Base-by-base conservation (phyloP, 2,329 filamentous ascomycete genomes). In the Colletotrichum spaethianum region DNA sequence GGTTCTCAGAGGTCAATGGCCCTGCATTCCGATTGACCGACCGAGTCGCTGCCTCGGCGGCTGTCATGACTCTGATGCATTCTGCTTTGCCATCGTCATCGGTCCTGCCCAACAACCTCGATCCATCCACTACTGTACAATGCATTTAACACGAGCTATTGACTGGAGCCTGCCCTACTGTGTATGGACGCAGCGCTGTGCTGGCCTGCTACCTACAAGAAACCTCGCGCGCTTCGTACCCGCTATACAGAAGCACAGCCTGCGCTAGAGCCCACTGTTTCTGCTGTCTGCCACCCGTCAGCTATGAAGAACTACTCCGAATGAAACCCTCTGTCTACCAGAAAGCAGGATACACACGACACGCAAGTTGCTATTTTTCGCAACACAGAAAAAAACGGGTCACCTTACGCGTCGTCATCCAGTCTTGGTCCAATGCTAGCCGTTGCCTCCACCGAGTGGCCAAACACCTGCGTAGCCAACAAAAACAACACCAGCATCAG, bases 401-500 rank as follows among this genome's bases (percentile, higher is more conserved):
- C 70, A 38, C 44, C 57, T 72, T 70, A 72, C 70, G 70, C 70
- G 70, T 72, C 70, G 59, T 70, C 60, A 36, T 52, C 48, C 55
- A 20, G 31, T 40, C 26, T 38, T 36, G 55, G 53, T 56, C 63
- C 57, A 33, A 40, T 40, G 20, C 42, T 23, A 50, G 61, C 63
- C n/a, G 46, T 60, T 44, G 42, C 26, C 53, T 40, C 46, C 48
- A 31, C 38, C 38, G 23, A 26, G 38, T 55, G 61, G 61, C 60
- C 46, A 50, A 52, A 40, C 42, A 63, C 44, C 16, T 63, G 33
- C 46, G 31, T 26, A 38, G 18, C 20, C n/a, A n/a, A n/a, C n/a
- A n/a, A n/a, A n/a, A 23, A 18, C 59, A 23, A 5, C 42, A 12
- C 50, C 50, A 20, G 50, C 50, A 28, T 14, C 48, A 28, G 48